A percentile compares a stretch with the other conserved stretches of the same genome.
Conservation (phyloP, 2,329 filamentous ascomycete genomes). For the Aphanoascus verrucosus region DNA sequence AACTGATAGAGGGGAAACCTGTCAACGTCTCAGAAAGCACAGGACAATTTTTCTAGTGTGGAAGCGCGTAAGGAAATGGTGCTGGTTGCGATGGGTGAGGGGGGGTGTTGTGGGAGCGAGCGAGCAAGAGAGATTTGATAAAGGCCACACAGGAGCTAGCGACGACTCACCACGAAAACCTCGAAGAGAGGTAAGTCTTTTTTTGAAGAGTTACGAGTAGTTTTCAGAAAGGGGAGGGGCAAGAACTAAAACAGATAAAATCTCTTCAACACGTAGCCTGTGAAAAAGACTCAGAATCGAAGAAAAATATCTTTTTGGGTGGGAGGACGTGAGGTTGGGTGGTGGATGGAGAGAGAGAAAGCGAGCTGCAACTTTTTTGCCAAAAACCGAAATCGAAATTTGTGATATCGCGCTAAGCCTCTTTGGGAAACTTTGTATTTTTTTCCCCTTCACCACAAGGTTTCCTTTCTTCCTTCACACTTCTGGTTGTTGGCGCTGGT, state of each 20-base stretch:
- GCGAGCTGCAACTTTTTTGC: constrained; percentile 14
- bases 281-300: not conserved
- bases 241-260: constrained; percentile 12
- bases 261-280: constrained; percentile 3
- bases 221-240: constrained; percentile 23
- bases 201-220: constrained; percentile 21
- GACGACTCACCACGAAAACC: constrained; percentile 16
- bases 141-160: constrained; percentile 4
- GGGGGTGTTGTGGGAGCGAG: not conserved
- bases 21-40: not conserved
- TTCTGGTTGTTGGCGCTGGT: not conserved
- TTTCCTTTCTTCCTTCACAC: not conserved
- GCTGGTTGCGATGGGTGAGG: not conserved
- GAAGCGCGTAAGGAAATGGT: not conserved
- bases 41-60: not conserved
- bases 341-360: not conserved
- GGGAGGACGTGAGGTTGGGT: not conserved
- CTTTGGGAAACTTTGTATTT: constrained; percentile 12
- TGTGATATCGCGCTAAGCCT: constrained; percentile 19
- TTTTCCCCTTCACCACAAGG: not conserved
- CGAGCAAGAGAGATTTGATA: constrained; percentile 23
- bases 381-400: constrained; percentile 11
- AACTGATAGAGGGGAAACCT: not conserved
- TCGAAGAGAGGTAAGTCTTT: constrained; percentile 14
- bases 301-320: not conserved